Evolutionary conservation across 495 filamentous ascomycete genomes (phyloP).

Genomic region (Hyaloscypha variabilis): DNA sequence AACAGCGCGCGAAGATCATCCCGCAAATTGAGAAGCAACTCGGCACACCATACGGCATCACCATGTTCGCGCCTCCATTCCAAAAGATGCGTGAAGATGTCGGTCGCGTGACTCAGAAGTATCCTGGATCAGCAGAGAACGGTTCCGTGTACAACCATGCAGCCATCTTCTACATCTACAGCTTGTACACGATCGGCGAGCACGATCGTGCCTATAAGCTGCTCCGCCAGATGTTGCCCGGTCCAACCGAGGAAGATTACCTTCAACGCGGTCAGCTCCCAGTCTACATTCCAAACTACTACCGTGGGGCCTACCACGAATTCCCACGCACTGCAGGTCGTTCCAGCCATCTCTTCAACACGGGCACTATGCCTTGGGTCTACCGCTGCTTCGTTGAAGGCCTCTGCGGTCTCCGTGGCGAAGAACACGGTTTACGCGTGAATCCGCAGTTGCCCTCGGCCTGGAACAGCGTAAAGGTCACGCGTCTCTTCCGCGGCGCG

Average conservation of each 20-base stretch:
- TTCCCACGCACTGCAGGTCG: conserved; percentile 56
- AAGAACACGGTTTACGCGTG: conserved; percentile 45
- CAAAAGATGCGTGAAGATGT: conserved; percentile 59
- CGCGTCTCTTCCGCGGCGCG: conserved; percentile 51
- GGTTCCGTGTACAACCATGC: conserved; percentile 61
- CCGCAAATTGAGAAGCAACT: conserved; percentile 52
- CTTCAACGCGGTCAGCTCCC: conserved; percentile 56
- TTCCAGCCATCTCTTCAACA: conserved; percentile 59
- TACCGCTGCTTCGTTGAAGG: conserved; percentile 58
- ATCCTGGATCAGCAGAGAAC: conserved; percentile 57
- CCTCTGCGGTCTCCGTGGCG: conserved; percentile 53
- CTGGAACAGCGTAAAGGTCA: conserved; percentile 52
- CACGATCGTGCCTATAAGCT: conserved; percentile 50
- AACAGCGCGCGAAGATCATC: conserved; percentile 48
- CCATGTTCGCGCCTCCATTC: conserved; percentile 57
- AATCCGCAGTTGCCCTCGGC: conserved; percentile 50
- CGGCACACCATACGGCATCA: conserved; percentile 52
- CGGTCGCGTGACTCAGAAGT: conserved; percentile 61
- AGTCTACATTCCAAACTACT: conserved; percentile 60
- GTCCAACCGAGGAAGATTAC: conserved; percentile 53
- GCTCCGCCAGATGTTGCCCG: conserved; percentile 54
- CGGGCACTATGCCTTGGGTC: conserved; percentile 56
- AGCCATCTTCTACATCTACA: conserved; percentile 53
- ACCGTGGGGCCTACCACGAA: conserved; percentile 52
- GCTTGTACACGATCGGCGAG: conserved; percentile 51